phyloP scores from a whole-genome alignment of 2,329 filamentous ascomycete species.

The Intubia oerlemansii region DNA sequence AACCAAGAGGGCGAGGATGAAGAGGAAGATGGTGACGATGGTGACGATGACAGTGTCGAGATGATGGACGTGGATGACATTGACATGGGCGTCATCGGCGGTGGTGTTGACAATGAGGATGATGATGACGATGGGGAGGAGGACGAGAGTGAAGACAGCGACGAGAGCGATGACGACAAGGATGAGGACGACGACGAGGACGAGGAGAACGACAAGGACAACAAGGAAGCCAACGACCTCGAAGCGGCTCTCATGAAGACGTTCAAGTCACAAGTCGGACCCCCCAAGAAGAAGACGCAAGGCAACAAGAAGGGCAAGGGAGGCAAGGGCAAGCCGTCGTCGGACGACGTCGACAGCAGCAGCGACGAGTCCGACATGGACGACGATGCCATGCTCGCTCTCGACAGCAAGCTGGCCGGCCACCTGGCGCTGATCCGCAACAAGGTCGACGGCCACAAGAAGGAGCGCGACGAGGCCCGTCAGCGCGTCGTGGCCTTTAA shows the following conservation, averaged over 20 bases:
- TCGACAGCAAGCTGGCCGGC: conserved; percentile 64
- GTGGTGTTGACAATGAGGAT: conserved; percentile 17
- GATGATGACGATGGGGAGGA: conserved; percentile 20
- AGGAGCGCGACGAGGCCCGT: conserved; percentile 71
- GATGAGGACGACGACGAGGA: conserved; percentile 21
- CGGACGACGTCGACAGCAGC: conserved; percentile 30
- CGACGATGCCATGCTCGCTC: conserved; percentile 82
- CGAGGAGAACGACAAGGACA: conserved; percentile 16
- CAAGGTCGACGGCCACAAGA: conserved; percentile 49
- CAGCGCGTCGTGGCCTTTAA: conserved; percentile 89
- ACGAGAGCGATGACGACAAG: conserved; percentile 10
- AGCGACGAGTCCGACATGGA: conserved; percentile 68
- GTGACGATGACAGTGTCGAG: conserved; percentile 23
- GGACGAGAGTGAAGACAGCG: conserved; percentile 13
- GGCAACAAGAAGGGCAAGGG: conserved; percentile 37
- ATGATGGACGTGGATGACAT: conserved; percentile 18
- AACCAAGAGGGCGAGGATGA: conserved; percentile 30
- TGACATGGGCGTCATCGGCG: conserved; percentile 20
- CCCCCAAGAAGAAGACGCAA: no score
- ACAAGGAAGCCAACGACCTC: conserved; percentile 16
- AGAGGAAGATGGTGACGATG: conserved; percentile 14
- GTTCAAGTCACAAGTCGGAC: conserved; percentile 2
- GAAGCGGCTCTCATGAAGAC: conserved; percentile 62
- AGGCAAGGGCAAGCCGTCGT: conserved; percentile 20
- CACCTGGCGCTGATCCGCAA: conserved; percentile 58